phyloP scores from a whole-genome alignment of 768 basidiomycete genomes.

The Leucocoprinus leucothites region DNA sequence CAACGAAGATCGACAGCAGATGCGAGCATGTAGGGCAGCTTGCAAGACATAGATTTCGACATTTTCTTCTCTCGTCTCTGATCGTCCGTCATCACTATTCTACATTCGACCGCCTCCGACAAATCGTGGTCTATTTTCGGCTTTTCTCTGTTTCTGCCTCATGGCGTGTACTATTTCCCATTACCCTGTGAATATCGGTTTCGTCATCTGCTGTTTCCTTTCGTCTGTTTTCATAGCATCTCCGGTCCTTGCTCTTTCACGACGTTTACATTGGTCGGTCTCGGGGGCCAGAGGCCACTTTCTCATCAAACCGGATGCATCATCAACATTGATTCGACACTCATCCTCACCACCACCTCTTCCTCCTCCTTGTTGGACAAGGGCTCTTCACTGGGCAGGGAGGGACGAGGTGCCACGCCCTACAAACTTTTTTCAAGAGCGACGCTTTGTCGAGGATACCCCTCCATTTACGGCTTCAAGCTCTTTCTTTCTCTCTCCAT shows the following conservation, averaged over 20 bases:
- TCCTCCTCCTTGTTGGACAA: slow-evolving; percentile 1
- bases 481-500: background rate
- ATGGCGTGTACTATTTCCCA: slow-evolving; percentile 27
- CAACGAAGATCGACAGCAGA: slow-evolving; percentile 6
- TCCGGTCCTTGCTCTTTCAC: slow-evolving; percentile 17
- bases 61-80: slow-evolving; percentile 22
- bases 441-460: background rate
- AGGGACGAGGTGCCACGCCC: background rate
- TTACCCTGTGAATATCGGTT: slow-evolving; percentile 31
- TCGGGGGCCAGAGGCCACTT: slow-evolving; percentile 10
- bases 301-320: slow-evolving; percentile 3
- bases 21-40: slow-evolving; percentile 13
- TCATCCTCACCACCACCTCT: background rate
- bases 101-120: slow-evolving; percentile 25
- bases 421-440: background rate
- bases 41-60: slow-evolving; percentile 20
- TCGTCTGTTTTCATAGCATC: slow-evolving; percentile 24
- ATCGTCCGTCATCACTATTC: slow-evolving; percentile 21
- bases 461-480: background rate
- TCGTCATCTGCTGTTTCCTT: slow-evolving; percentile 24
- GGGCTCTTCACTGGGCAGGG: background rate
- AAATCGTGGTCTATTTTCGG: slow-evolving; percentile 25
- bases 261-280: slow-evolving; percentile 1
- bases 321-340: slow-evolving; percentile 8
- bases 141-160: slow-evolving; percentile 21